A percentile compares a stretch with the other conserved stretches of the same genome.
Conservation (phyloP, 768 basidiomycete species). For the Amanita pseudoporphyria region DNA sequence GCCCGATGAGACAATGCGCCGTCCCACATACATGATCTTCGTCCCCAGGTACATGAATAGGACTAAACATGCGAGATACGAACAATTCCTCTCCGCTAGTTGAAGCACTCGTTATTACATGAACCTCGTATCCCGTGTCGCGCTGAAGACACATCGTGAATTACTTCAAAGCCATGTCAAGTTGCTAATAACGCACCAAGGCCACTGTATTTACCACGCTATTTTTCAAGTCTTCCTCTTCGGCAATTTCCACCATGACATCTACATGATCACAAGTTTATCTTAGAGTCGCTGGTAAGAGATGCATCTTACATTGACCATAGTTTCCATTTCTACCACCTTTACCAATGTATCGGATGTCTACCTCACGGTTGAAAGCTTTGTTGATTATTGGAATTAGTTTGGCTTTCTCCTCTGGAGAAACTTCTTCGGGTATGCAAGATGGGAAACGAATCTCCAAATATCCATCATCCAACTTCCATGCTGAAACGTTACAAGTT, state of each 20-base stretch:
- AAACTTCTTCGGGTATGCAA: slow-evolving; percentile 15
- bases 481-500: slow-evolving; percentile 19
- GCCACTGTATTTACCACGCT: slow-evolving; percentile 21
- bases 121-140: slow-evolving; percentile 24
- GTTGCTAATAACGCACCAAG: slow-evolving; percentile 20
- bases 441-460: slow-evolving; percentile 31
- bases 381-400: slow-evolving; percentile 22
- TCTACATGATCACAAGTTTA: slow-evolving; percentile 13
- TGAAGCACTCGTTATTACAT: slow-evolving; percentile 29
- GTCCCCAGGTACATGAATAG: slow-evolving; percentile 18
- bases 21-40: slow-evolving; percentile 50
- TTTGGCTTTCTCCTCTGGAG: slow-evolving; percentile 20
- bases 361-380: slow-evolving; percentile 29
- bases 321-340: slow-evolving; percentile 23
- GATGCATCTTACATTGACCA: slow-evolving; percentile 18
- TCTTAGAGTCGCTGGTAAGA: not conserved
- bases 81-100: slow-evolving; percentile 26
- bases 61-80: slow-evolving; percentile 43
- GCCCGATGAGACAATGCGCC: slow-evolving; percentile 37
- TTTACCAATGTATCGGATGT: slow-evolving; percentile 24
- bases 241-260: slow-evolving; percentile 33
- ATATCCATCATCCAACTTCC: slow-evolving; percentile 20
- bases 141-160: slow-evolving; percentile 14
- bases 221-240: slow-evolving; percentile 24
- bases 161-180: not conserved